Percentiles rank a stretch among this genome's conserved stretches.
Conservation (phyloP, 1,284 basidiomycete genomes). For the Microbotryum saponariae region DNA sequence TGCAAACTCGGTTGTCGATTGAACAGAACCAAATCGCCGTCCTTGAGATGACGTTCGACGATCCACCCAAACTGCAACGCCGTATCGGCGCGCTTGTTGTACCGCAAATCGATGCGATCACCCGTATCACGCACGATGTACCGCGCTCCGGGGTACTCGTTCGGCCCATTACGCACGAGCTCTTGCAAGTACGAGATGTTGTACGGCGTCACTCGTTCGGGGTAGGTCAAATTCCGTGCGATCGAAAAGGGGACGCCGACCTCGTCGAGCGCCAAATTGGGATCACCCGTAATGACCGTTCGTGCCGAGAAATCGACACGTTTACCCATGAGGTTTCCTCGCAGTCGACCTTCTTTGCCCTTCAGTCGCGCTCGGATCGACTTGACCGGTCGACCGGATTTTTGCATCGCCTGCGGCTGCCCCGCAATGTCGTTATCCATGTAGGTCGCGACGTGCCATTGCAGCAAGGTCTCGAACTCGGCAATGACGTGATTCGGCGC, state of each 20-base stretch:
- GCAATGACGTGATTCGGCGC: slow-evolving; percentile 92
- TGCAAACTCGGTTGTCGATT: slow-evolving; percentile 97
- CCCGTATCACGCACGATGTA: slow-evolving; percentile 98
- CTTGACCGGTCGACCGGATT: slow-evolving; percentile 95
- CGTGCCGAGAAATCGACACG: slow-evolving; percentile 99
- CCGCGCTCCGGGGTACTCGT: slow-evolving; percentile 88
- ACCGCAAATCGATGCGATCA: slow-evolving; percentile 93
- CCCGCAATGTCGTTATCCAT: slow-evolving; percentile 99
- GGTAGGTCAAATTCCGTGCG: slow-evolving; percentile 95
- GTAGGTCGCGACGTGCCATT: slow-evolving; percentile 98
- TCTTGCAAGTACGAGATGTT: slow-evolving; percentile 93
- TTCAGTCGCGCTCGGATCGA: slow-evolving; percentile 96
- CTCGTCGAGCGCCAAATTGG: slow-evolving; percentile 91
- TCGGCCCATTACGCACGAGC: slow-evolving; percentile 93
- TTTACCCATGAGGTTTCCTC: slow-evolving; percentile 99
- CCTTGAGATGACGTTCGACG: slow-evolving; percentile 92
- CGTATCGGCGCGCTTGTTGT: slow-evolving; percentile 95
- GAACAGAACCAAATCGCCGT: slow-evolving; percentile 95
- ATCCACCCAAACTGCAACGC: slow-evolving; percentile 98
- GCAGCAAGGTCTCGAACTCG: slow-evolving; percentile 92
- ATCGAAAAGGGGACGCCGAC: slow-evolving; percentile 97
- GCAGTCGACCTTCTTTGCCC: slow-evolving; percentile 95
- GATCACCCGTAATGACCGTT: slow-evolving; percentile 98
- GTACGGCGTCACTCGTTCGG: slow-evolving; percentile 96
- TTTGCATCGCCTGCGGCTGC: slow-evolving; percentile 93